Conservation (phyloP, 805 yeast genomes). For the Pichia cephalocereana region DNA sequence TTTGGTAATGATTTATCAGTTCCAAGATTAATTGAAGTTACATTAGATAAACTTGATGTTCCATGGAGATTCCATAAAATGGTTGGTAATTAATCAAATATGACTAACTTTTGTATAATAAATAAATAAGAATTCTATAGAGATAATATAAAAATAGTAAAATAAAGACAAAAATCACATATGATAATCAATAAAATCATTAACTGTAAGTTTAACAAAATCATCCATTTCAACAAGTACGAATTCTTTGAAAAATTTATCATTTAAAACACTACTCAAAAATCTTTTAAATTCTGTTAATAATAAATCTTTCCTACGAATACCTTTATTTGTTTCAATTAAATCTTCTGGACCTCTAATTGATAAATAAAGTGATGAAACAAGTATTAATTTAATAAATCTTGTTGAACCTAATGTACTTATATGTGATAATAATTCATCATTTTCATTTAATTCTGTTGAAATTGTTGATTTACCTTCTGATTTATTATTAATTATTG, state of each 20-base stretch:
- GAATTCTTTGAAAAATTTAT: constrained; percentile 16
- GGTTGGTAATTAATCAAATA: constrained; percentile 15
- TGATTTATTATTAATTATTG: neutral
- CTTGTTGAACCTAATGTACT: constrained; percentile 9
- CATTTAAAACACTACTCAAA: constrained; percentile 20
- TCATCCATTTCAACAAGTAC: constrained; percentile 21
- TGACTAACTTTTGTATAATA: too few relatives aligned
- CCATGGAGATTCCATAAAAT: constrained; percentile 51
- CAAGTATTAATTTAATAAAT: constrained; percentile 12
- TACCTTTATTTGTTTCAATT: constrained; percentile 10
- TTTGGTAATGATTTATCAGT: constrained; percentile 17
- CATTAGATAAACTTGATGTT: constrained; percentile 49
- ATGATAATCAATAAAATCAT: constrained; percentile 26
- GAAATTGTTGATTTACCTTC: neutral
- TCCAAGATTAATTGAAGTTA: constrained; percentile 47
- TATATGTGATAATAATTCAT: constrained; percentile 4
- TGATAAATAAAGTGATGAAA: constrained; percentile 13
- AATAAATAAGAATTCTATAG: neutral
- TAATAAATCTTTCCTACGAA: constrained; percentile 16
- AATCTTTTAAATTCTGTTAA: constrained; percentile 22
- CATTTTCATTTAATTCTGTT: constrained; percentile 2
- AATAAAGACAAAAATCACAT: constrained; percentile 10
- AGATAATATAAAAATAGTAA: neutral
- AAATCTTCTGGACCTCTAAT: constrained; percentile 12
- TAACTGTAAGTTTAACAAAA: constrained; percentile 22